These are phyloP conservation scores for Earliella scabrosa DNA, from an alignment of 1,284 basidiomycete genomes.

Conservation along the genomic window DNA sequence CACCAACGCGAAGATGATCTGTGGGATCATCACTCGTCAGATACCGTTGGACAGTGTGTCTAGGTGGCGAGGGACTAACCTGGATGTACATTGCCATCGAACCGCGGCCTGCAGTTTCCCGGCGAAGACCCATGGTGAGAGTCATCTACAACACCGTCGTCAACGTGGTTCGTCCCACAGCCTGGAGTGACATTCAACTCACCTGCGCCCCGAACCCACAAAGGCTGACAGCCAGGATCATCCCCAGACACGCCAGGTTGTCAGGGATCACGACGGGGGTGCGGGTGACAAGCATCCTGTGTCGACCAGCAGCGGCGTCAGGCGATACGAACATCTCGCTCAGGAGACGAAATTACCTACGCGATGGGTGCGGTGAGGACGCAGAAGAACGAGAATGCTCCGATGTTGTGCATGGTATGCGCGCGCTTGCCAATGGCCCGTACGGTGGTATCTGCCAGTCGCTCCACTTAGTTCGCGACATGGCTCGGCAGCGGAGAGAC, in stretches of 20 bases:
- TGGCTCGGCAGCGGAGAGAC: too few relatives aligned
- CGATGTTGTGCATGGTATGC: constrained; percentile 71
- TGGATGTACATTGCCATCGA: constrained; percentile 65
- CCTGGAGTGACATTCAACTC: background rate
- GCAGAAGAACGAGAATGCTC: constrained; percentile 67
- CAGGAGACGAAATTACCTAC: constrained; percentile 35
- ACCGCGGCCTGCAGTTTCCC: constrained; percentile 64
- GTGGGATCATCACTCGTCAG: background rate
- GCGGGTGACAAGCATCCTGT: constrained; percentile 47
- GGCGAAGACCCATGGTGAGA: constrained; percentile 64
- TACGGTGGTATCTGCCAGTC: constrained; percentile 58
- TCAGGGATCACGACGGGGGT: constrained; percentile 51
- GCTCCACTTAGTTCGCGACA: too few relatives aligned
- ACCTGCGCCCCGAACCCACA: constrained; percentile 66
- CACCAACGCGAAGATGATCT: constrained; percentile 64
- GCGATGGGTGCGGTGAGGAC: constrained; percentile 54
- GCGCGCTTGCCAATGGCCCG: constrained; percentile 75
- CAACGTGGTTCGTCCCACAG: background rate
- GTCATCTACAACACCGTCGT: constrained; percentile 40
- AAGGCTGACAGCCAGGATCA: constrained; percentile 51
- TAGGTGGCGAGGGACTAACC: too few relatives aligned
- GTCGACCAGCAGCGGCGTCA: too few relatives aligned
- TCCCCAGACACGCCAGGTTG: constrained; percentile 43
- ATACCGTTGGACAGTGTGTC: background rate
- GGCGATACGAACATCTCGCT: background rate